Conservation (phyloP, 768 basidiomycete genomes). For the Mrakia blollopis region DNA sequence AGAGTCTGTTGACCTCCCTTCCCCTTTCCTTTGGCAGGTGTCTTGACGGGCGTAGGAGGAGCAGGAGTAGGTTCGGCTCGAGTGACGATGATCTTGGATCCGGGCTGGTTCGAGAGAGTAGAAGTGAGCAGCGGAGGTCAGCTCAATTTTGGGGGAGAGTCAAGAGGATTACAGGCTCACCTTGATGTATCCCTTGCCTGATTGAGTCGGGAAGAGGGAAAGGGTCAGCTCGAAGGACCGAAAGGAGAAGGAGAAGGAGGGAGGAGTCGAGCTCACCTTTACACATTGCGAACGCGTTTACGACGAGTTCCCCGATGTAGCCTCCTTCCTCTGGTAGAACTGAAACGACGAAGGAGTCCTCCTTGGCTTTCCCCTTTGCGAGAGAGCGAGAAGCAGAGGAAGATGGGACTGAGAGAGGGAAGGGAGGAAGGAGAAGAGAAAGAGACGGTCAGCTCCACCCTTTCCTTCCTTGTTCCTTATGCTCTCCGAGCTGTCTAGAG, state of each 20-base stretch:
- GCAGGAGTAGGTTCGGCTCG: neutral
- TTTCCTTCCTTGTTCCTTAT: neutral
- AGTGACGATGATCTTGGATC: constrained; percentile 11
- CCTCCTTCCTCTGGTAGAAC: constrained; percentile 18
- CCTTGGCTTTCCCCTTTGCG: neutral
- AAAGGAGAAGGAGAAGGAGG: neutral
- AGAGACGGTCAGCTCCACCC: constrained; percentile 12
- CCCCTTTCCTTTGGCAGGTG: neutral
- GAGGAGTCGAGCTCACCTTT: constrained; percentile 14
- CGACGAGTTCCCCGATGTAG: constrained; percentile 22
- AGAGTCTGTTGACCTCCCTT: neutral
- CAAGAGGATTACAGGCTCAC: neutral
- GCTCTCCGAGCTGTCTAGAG: neutral
- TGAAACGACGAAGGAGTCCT: neutral
- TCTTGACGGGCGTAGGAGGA: neutral
- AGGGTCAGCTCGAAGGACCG: neutral
- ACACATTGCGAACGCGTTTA: constrained; percentile 14
- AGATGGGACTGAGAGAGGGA: neutral
- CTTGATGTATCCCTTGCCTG: constrained; percentile 21
- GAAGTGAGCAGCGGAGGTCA: too few relatives aligned
- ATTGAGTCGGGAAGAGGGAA: neutral
- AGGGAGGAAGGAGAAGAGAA: neutral
- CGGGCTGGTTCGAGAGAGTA: neutral
- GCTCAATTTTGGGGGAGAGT: neutral
- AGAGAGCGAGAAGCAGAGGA: neutral